Conservation (phyloP, 2,329 filamentous ascomycete genomes). For the Penicillium sclerotiorum region DNA sequence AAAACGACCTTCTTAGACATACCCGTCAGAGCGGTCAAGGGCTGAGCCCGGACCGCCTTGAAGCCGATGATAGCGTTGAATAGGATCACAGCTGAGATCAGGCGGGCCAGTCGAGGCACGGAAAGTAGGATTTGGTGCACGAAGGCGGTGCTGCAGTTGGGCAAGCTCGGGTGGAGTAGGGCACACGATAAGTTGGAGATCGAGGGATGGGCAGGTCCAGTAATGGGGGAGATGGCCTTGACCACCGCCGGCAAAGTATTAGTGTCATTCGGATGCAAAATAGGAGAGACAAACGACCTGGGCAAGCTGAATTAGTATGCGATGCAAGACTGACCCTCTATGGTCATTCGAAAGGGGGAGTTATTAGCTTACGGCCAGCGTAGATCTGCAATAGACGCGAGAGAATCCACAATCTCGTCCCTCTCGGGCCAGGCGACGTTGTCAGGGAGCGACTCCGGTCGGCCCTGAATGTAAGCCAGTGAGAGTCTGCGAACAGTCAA, state of each 20-base stretch:
- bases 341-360: background rate
- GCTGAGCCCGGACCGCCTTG: conserved; percentile 68
- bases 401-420: conserved; percentile 75
- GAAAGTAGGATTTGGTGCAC: conserved; percentile 83
- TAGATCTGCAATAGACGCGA: conserved; percentile 78
- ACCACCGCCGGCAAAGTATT: conserved; percentile 61
- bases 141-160: conserved; percentile 84
- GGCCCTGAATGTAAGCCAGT: conserved; percentile 73
- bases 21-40: conserved; percentile 66
- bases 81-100: conserved; percentile 69
- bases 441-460: conserved; percentile 69
- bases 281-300: conserved; percentile 79
- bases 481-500: conserved; percentile 71
- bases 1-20: conserved; percentile 72
- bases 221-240: conserved; percentile 74
- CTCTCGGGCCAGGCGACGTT: conserved; percentile 73
- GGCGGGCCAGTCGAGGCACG: conserved; percentile 75
- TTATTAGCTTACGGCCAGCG: conserved; percentile 74
- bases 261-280: conserved; percentile 74
- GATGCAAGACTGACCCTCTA: background rate
- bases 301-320: conserved; percentile 3
- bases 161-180: conserved; percentile 81
- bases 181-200: conserved; percentile 87
- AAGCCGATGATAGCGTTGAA: conserved; percentile 68
- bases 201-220: conserved; percentile 80